Base-by-base conservation (phyloP, 352 stramenopile species). In the Phytophthora fragariae region DNA sequence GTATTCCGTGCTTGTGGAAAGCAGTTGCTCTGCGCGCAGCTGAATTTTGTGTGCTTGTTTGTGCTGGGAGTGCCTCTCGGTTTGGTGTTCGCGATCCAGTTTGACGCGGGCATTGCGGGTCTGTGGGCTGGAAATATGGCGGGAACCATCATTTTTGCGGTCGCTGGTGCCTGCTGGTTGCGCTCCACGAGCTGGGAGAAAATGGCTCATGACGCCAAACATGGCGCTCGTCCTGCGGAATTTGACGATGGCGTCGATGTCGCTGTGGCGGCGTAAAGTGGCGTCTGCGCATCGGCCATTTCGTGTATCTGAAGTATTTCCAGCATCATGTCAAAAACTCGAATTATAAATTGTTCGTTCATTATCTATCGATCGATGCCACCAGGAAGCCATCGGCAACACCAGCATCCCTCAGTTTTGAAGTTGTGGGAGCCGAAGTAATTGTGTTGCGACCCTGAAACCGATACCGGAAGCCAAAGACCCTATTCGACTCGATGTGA, bases 101-200 rank as follows among this genome's bases (percentile, higher is more conserved):
- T 81, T 10, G 62, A 82, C 9, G 47, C 67, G 4, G 83, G 85
- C 3, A 79, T 87, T 64, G 53, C 77, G 1, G 87, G 87, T 0
- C 63, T 94, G 8, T 92, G 85, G 85, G 65, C 75, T 37, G 87
- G 87, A 0, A 77, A 91, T 27, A 80, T 90, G 63, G 62, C 79
- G 24, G 85, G 83, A n/a, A 75, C 81, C 5, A 19, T 83, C 4
- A 37, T 80, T 15, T 90, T 82, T 31, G 68, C 66, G 1, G 49
- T 89, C 17, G 81, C 72, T n/a, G 73, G 77, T 4, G 41, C 77
- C 29, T 56, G 80, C 0, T 90, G 80, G 75, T 55, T 93, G 46
- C 72, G 63, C 24, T 66, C 73, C 14, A 74, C 86, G 12, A 86
- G 84, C 63, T 93, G 86, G 86, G 63, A 81, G 8, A 57, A 72